These are phyloP conservation scores for Bauhinia variegata DNA, from an alignment of 306 rosid genomes.

Conservation along the genomic window DNA sequence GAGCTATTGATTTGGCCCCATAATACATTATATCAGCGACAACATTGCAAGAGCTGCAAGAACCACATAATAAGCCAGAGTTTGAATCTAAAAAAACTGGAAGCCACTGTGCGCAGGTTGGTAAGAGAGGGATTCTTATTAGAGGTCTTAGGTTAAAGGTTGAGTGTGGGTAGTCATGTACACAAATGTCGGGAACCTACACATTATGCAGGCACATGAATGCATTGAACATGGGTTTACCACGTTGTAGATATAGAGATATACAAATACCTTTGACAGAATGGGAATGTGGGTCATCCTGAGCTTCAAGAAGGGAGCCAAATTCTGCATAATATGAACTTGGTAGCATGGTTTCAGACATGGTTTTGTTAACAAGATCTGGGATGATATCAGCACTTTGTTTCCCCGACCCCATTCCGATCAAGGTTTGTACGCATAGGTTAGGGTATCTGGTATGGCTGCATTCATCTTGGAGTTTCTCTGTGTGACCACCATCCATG, in stretches of 20 bases:
- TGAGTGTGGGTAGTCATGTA: too few species aligned
- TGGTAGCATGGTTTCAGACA: slow-evolving; percentile 45
- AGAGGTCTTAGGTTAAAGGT: too few species aligned
- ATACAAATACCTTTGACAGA: slow-evolving; percentile 42
- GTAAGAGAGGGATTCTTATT: too few species aligned
- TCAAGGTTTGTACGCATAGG: slow-evolving; percentile 48
- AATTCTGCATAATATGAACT: slow-evolving; percentile 26
- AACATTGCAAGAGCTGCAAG: too few species aligned
- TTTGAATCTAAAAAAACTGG: too few species aligned
- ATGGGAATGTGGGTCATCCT: background rate
- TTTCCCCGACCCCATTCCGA: slow-evolving; percentile 29
- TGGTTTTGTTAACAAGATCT: slow-evolving; percentile 44
- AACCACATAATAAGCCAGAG: too few species aligned
- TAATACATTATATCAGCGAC: too few species aligned
- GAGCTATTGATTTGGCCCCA: too few species aligned
- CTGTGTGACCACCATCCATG: background rate
- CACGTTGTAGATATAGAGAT: background rate
- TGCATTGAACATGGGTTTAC: too few species aligned
- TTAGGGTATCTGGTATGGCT: slow-evolving; percentile 44
- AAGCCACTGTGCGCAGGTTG: too few species aligned
- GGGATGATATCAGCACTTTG: slow-evolving; percentile 32
- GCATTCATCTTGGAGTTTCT: slow-evolving; percentile 32
- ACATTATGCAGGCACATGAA: too few species aligned
- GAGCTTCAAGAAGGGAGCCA: slow-evolving; percentile 29
- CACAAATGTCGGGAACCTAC: too few species aligned